Conservation (phyloP, 2,329 filamentous ascomycete genomes). For the Zymoseptoria ardabiliae region DNA sequence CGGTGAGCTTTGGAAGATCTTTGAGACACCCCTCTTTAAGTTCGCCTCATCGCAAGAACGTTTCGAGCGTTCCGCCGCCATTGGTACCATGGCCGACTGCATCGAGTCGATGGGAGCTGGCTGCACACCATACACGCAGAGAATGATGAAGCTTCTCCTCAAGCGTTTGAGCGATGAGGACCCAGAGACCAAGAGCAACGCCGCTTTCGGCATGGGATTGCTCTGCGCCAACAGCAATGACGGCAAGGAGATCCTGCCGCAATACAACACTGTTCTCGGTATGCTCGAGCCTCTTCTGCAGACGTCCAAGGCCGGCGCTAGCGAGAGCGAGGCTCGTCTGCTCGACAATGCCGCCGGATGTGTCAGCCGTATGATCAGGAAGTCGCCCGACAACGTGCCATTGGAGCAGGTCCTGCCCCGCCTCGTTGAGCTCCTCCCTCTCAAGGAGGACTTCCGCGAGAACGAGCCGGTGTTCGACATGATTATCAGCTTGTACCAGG, state of each 20-base stretch:
- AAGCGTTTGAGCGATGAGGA: conserved; percentile 88
- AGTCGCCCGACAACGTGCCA: conserved; percentile 75
- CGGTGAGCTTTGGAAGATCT: conserved; percentile 86
- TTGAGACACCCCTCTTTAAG: conserved; percentile 84
- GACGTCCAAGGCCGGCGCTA: conserved; percentile 11
- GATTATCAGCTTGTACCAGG: conserved; percentile 76
- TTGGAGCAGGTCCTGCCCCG: conserved; percentile 74
- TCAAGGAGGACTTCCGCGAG: conserved; percentile 93
- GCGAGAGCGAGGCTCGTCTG: conserved; percentile 67
- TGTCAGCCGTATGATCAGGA: conserved; percentile 83
- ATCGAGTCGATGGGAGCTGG: conserved; percentile 73
- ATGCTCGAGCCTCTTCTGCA: conserved; percentile 82
- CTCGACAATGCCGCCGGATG: conserved; percentile 92
- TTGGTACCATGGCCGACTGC: conserved; percentile 88
- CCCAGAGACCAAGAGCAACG: conserved; percentile 86
- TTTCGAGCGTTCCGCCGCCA: conserved; percentile 79
- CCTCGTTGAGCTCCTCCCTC: conserved; percentile 69
- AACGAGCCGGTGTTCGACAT: conserved; percentile 90
- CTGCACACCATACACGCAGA: conserved; percentile 73
- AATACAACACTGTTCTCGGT: conserved; percentile 68
- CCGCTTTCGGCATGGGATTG: conserved; percentile 82
- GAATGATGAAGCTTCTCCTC: conserved; percentile 70
- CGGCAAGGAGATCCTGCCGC: conserved; percentile 62
- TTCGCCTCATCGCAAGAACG: conserved; percentile 79
- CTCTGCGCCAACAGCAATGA: conserved; percentile 76